Base-by-base conservation (phyloP, 495 filamentous ascomycete genomes). In the Friedmanniomyces simplex region DNA sequence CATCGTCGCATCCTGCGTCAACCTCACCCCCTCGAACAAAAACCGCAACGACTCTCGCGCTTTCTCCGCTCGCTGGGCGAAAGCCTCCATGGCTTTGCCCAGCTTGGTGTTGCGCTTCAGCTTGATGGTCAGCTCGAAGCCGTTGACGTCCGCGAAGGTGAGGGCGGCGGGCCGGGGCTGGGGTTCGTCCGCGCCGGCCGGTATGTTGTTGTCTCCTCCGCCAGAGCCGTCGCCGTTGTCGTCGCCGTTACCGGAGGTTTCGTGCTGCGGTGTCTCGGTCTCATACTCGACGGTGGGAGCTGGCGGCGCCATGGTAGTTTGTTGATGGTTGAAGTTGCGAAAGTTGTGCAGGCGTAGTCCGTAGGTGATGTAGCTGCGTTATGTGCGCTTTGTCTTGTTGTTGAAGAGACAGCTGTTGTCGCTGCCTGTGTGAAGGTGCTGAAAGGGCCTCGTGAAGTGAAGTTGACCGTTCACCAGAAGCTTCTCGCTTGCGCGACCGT, bases 61-160 rank as follows among this genome's bases (percentile, higher is more conserved):
- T 2, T 25, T 59, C 26, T 20, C 43, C 1, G 16, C 20, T 13
- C 39, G 25, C 7, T 37, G 20, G 18, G 58, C 32, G 58, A 41
- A 55, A 4, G 13, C 20, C 25, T 55, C 46, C 58, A 62, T 62
- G 12, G 42, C 54, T 37, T 58, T 62, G n/a, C 51, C 41, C 20
- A 62, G 24, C 32, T 30, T 48, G 8, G 54, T 47, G 36, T 36
- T 46, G 4, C 36, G 6, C 41, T 62, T 62, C 21, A 62, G 20
- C 24, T 36, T 46, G 47, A 57, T 46, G 0, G 54, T 22, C 37
- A 57, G 5, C 20, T 46, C 47, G 49, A 24, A 42, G 48, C 42
- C 48, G 24, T 22, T 41, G 8, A 18, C 2, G 26, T 57, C 50
- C 20, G 18, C 20, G 47, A 61, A 50, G 7, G 14, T 41, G 14